Evolutionary conservation across 2,329 filamentous ascomycete species (phyloP).

Genomic region (Tolypocladium inflatum): DNA sequence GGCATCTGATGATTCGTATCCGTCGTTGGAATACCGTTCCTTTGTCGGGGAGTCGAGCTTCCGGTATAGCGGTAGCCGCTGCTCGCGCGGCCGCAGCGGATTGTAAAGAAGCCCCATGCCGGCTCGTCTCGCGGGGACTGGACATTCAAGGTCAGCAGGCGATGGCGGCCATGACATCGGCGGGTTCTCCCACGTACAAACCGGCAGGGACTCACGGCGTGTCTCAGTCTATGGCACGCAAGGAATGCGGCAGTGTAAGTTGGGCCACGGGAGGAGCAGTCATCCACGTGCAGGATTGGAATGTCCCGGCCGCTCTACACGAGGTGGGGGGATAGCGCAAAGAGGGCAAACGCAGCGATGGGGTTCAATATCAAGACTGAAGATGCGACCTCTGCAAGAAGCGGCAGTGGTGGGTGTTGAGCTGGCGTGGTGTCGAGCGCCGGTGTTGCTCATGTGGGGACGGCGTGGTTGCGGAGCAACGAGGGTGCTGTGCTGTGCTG

Average conservation of each 20-base stretch:
- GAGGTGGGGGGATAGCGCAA: no score
- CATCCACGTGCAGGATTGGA: background rate
- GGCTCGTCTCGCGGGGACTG: slow-evolving; percentile 1
- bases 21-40: slow-evolving; percentile 42
- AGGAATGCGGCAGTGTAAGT: background rate
- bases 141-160: background rate
- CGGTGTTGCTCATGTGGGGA: background rate
- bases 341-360: background rate
- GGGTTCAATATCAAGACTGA: background rate
- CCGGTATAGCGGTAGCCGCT: slow-evolving; percentile 42
- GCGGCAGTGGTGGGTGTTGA: background rate
- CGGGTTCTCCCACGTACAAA: background rate
- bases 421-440: background rate
- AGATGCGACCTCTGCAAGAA: background rate
- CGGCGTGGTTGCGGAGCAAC: slow-evolving; percentile 1
- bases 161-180: background rate
- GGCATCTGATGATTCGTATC: slow-evolving; percentile 37
- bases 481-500: no score
- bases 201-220: background rate
- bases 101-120: slow-evolving; percentile 42
- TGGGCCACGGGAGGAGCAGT: background rate
- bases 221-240: background rate
- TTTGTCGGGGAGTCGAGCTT: slow-evolving; percentile 32
- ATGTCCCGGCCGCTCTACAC: background rate
- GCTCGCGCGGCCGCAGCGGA: slow-evolving; percentile 35